Conservation (phyloP, 2,329 filamentous ascomycete species). For the Cladosporium halotolerans region DNA sequence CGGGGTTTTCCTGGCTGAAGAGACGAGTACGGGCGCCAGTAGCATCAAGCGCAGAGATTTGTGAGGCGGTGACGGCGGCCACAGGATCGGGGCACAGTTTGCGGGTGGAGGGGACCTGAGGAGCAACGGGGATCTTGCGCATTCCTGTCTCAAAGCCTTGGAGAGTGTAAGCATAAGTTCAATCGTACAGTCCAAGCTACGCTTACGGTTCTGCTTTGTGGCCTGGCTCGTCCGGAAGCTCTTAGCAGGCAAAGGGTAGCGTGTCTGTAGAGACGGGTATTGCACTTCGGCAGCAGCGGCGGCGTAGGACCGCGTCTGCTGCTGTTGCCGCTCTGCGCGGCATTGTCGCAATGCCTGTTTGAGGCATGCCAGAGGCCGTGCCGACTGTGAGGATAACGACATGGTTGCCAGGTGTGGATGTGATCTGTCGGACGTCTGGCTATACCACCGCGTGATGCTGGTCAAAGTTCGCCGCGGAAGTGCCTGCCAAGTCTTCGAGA, state of each 20-base stretch:
- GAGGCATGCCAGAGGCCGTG: constrained; percentile 65
- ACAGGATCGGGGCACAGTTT: constrained; percentile 61
- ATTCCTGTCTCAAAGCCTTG: constrained; percentile 28
- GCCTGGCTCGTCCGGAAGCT: constrained; percentile 28
- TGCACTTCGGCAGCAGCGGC: constrained; percentile 46
- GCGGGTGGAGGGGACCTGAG: constrained; percentile 51
- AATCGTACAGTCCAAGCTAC: not conserved
- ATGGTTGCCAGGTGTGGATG: constrained; percentile 36
- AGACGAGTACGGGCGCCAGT: constrained; percentile 74
- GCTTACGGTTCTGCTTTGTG: constrained; percentile 30
- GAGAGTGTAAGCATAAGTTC: not conserved
- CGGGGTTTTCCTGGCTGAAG: constrained; percentile 70
- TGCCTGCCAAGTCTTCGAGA: constrained; percentile 6
- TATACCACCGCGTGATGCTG: not conserved
- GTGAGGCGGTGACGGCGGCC: constrained; percentile 57
- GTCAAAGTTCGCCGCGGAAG: constrained; percentile 7
- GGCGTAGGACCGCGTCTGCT: constrained; percentile 31
- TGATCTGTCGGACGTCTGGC: not conserved
- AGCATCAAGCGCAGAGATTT: constrained; percentile 73
- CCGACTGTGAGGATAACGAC: constrained; percentile 49
- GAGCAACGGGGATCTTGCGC: constrained; percentile 30
- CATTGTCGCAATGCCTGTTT: constrained; percentile 58
- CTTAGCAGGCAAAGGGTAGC: constrained; percentile 21
- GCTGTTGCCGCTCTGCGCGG: constrained; percentile 33
- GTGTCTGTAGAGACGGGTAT: constrained; percentile 40